phyloP scores from a whole-genome alignment of 257 asterid species.

The Hygrophila difformis region DNA sequence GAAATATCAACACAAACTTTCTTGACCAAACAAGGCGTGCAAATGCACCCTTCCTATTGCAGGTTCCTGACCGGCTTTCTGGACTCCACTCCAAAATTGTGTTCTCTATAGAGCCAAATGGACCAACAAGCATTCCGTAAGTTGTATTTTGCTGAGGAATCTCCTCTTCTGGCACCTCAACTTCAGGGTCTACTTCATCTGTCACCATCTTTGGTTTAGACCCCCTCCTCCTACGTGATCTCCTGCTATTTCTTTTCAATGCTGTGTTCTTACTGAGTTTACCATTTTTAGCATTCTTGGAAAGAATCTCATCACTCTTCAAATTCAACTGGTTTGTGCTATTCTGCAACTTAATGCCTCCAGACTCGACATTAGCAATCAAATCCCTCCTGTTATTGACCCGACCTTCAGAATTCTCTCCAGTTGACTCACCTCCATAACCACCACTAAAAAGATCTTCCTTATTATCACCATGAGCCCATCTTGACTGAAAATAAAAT shows the following conservation, averaged over 20 bases:
- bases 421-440: constrained; percentile 44
- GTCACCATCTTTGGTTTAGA: constrained; percentile 33
- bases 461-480: constrained; percentile 99
- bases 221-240: constrained; percentile 39
- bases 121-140: constrained; percentile 79
- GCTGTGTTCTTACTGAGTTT: constrained; percentile 20
- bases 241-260: constrained; percentile 46
- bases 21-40: constrained; percentile 98
- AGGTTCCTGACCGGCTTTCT: constrained; percentile 75
- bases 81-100: constrained; percentile 86
- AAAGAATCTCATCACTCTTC: constrained; percentile 24
- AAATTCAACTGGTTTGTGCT: constrained; percentile 24
- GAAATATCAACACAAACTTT: constrained; percentile 82
- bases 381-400: constrained; percentile 35
- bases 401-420: constrained; percentile 25
- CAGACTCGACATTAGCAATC: constrained; percentile 36
- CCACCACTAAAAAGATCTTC: constrained; percentile 90
- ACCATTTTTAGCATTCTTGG: constrained; percentile 32
- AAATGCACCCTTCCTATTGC: constrained; percentile 90
- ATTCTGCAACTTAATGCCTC: constrained; percentile 17
- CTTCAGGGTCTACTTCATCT: constrained; percentile 33
- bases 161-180: constrained; percentile 53
- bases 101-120: constrained; percentile 87
- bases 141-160: constrained; percentile 69
- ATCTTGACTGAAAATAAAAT: constrained; percentile 78